Base-by-base conservation (phyloP, 192 early-diverging fungal species). In the Coemansia sp. region DNA sequence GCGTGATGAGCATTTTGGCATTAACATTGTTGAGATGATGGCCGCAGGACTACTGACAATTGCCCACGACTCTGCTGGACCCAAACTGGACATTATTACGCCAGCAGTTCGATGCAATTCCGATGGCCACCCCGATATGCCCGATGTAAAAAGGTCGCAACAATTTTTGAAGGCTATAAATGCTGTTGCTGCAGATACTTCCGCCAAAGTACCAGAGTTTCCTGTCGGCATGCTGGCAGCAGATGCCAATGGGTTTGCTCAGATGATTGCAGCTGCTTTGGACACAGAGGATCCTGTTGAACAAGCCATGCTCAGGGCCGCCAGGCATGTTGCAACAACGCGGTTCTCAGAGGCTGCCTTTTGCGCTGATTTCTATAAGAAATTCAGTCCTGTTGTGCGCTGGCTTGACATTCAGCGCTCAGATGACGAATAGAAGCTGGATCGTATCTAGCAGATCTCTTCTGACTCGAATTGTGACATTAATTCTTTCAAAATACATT, bases 1-100 rank as follows among this genome's bases (percentile, higher is more conserved):
- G 97, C 84, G 84, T 67, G 91, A 99, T 67, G 97, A 99, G 73
- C 97, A 99, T 68, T 99, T 99, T 85, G 97, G 97, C 5, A 99
- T 99, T 62, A 89, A 92, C 26, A 86, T 98, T 49, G 92, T 99
- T 2, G 97, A 99, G 71, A 97, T 95, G 69, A 97, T 99, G 97
- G 93, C 69, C 1, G 78, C 78, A 5, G 78, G 78, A 9, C 62
- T 76, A 7, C 53, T 81, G 12, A 74, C 73, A 3, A 47, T 81
- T 54, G 78, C 73, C 10, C 78, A 81, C 34, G 73, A 75, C 52
- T 81, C 78, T 53, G 78, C 73, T 21, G 78, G 78, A 1, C 78
- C 78, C 16, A 71, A 69, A 41, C 26, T 76, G 44, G 78, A 81
- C 41, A 81, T 81, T 23, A 59, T 81, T 26, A 56, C 60, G 21